phyloP scores from a whole-genome alignment of 225 moss, liverwort and hornwort species.

The Marchantia polymorpha region DNA sequence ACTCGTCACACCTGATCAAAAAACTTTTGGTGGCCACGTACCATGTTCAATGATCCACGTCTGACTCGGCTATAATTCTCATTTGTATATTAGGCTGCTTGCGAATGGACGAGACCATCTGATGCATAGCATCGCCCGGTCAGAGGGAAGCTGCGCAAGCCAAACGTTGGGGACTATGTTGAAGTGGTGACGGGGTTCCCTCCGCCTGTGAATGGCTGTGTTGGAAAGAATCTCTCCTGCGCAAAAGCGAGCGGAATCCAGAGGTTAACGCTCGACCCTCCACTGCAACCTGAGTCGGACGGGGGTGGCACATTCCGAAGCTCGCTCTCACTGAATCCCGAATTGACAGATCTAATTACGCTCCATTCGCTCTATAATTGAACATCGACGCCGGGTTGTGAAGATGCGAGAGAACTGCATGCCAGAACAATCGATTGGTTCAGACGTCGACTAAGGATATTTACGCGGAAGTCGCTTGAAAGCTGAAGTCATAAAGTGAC shows the following conservation, averaged over 20 bases:
- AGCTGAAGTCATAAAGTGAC: slow-evolving; percentile 10
- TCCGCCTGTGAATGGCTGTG: neutral
- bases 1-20: neutral
- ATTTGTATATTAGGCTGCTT: neutral
- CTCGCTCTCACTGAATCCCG: neutral
- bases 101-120: neutral
- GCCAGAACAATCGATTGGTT: neutral
- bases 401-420: slow-evolving; percentile 2
- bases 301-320: neutral
- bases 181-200: too few relatives aligned
- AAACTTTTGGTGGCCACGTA: neutral
- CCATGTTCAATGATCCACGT: neutral
- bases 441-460: neutral
- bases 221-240: neutral
- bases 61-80: neutral
- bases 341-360: neutral
- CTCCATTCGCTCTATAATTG: neutral
- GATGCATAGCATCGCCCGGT: neutral
- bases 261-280: neutral
- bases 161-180: neutral
- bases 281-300: neutral
- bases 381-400: neutral
- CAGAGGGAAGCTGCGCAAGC: neutral
- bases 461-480: neutral
- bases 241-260: neutral